phyloP scores from a whole-genome alignment of 108 stramenopile species.

The Conticribra guillardii region DNA sequence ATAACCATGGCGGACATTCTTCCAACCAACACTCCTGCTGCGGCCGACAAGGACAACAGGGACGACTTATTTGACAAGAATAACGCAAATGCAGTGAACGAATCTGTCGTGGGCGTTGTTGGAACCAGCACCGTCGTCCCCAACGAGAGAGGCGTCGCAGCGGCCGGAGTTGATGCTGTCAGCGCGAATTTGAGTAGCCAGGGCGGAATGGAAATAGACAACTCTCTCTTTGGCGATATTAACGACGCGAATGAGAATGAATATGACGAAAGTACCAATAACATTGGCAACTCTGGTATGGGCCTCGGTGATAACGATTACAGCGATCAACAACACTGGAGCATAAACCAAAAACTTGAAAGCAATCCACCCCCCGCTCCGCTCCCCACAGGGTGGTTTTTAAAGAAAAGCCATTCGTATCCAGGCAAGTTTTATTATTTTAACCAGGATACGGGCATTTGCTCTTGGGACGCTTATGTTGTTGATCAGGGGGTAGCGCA shows the following conservation, averaged over 20 bases:
- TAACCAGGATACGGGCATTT: conserved; percentile 76
- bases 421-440: conserved; percentile 79
- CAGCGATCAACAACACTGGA: not conserved
- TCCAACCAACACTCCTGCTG: too few relatives aligned
- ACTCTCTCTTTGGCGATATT: not conserved
- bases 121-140: too few relatives aligned
- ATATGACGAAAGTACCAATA: not conserved
- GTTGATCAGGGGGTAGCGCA: conserved; percentile 6
- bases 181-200: too few relatives aligned
- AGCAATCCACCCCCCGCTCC: conserved; percentile 56
- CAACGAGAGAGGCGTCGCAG: too few relatives aligned
- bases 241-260: not conserved
- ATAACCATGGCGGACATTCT: too few relatives aligned
- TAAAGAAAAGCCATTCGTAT: conserved; percentile 47
- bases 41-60: too few relatives aligned
- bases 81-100: too few relatives aligned
- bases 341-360: conserved; percentile 12
- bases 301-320: not conserved
- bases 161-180: too few relatives aligned
- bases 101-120: too few relatives aligned
- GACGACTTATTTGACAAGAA: too few relatives aligned
- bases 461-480: conserved; percentile 66
- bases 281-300: not conserved
- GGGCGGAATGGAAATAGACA: not conserved
- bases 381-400: conserved; percentile 75